phyloP scores from a whole-genome alignment of 2,329 filamentous ascomycete genomes.

The Fonsecaea pugnacius region DNA sequence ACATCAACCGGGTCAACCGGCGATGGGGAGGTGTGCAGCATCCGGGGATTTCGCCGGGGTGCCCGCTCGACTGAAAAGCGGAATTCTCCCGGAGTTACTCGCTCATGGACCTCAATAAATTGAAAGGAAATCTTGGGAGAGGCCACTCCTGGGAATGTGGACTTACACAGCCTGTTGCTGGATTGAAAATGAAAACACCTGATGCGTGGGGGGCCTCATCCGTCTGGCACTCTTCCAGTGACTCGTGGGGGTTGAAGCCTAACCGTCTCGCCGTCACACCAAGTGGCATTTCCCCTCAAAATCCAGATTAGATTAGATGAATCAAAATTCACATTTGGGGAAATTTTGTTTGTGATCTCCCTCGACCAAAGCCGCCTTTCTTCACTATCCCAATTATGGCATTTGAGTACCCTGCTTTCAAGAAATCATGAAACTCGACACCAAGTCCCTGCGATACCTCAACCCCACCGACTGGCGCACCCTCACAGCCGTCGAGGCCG shows the following conservation, averaged over 20 bases:
- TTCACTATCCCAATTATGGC: neutral
- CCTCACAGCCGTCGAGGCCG: constrained; percentile 87
- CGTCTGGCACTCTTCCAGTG: neutral
- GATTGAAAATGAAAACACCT: neutral
- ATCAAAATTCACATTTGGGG: neutral
- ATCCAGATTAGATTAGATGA: constrained; percentile 13
- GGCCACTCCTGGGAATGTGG: neutral
- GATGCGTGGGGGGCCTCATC: neutral
- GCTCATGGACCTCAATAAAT: neutral
- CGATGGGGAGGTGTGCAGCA: neutral
- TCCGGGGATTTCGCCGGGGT: neutral
- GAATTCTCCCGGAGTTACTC: neutral
- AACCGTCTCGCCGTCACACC: neutral
- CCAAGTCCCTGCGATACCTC: constrained; percentile 89
- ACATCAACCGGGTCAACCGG: neutral
- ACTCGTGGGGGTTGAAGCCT: neutral
- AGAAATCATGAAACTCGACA: constrained; percentile 83
- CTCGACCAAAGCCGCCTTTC: neutral
- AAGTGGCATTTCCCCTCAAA: neutral
- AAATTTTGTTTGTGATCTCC: neutral
- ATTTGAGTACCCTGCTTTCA: neutral
- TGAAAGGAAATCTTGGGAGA: neutral
- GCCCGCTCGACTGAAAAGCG: neutral
- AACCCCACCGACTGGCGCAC: constrained; percentile 93
- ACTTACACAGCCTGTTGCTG: neutral